These are phyloP conservation scores for Trypanosoma boissoni DNA, from an alignment of 208 protist species.

Conservation along the genomic window DNA sequence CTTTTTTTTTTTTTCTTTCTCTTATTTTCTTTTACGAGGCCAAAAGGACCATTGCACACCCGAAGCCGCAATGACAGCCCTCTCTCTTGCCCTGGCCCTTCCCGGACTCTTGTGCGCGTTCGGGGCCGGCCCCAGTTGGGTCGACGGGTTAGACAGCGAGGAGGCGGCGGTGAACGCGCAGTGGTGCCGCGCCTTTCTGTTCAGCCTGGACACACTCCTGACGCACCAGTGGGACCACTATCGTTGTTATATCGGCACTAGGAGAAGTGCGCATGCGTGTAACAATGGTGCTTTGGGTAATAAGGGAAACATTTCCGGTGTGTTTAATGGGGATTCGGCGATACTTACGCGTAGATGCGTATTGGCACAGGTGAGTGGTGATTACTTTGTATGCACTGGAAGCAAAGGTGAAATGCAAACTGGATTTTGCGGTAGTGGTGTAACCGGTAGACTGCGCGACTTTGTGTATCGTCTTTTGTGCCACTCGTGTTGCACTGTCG, in stretches of 20 bases:
- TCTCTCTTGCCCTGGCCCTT: constrained; percentile 4
- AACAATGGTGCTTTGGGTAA: too few relatives aligned
- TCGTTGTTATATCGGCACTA: background rate
- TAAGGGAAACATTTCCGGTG: too few relatives aligned
- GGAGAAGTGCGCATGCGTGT: too few relatives aligned
- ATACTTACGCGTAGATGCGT: too few relatives aligned
- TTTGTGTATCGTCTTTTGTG: constrained; percentile 22
- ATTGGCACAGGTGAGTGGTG: too few relatives aligned
- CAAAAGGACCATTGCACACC: too few relatives aligned
- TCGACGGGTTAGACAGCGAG: background rate
- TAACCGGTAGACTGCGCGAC: constrained; percentile 11
- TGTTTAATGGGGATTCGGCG: too few relatives aligned
- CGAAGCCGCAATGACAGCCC: constrained; percentile 10
- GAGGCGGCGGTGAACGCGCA: constrained; percentile 6
- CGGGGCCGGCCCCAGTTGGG: background rate
- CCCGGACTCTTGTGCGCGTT: background rate
- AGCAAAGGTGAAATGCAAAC: background rate
- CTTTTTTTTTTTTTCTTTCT: background rate
- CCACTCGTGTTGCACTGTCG: constrained; percentile 16
- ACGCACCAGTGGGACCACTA: constrained; percentile 14
- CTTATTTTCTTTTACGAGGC: background rate
- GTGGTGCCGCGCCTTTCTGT: constrained; percentile 14
- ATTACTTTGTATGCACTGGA: too few relatives aligned
- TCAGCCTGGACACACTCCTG: constrained; percentile 16
- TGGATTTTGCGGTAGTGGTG: constrained; percentile 4